Evolutionary conservation across 2,329 filamentous ascomycete genomes (phyloP), one percentile per base, ranked within the genome.

Genomic region (Zymoseptoria tritici): DNA sequence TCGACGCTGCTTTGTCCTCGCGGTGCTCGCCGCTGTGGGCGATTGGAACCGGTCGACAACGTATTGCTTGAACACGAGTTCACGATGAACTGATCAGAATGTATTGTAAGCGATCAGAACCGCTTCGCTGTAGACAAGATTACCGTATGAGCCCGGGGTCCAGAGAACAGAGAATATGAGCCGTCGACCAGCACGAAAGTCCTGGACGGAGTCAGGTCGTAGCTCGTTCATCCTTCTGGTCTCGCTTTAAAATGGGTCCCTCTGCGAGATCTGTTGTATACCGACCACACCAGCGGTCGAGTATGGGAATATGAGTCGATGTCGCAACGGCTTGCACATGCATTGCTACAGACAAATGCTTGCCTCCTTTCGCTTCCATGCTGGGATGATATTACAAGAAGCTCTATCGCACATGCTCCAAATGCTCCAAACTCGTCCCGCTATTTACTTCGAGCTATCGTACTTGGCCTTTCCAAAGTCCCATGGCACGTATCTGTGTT

Each of bases 381-480:
- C 36, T 46, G 36, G 36, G 36, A 16, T 46, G 36, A 46, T 46
- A 46, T 46, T 46, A 46, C 36, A 46, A 46, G 36, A 46, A 46
- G 36, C 36, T 16, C 36, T 46, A 16, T 46, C 36, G 13, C 36
- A 46, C 36, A 46, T 46, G 36, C 36, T 16, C 13, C 36, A 46
- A 46, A 16, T 16, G 22, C 36, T 46, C 36, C 36, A n/a, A 46
- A 46, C 36, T n/a, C 36, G 13, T 52, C 16, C 29, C 52, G 11
- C 3, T 50, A 60, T 66, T 66, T 57, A 71, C 63, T 70, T 72
- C 56, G 68, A 46, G 36, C 36, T 66, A 24, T 63, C 59, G 66
- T 73, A 74, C 64, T 73, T 72, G 57, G 71, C 66, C 72, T 74
- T 74, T 62, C 73, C 73, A 57, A 72, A 74, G 60, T 74, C 73